Base-by-base conservation (phyloP, 192 early-diverging fungal species). In the Phlyctochytrium planicorne region DNA sequence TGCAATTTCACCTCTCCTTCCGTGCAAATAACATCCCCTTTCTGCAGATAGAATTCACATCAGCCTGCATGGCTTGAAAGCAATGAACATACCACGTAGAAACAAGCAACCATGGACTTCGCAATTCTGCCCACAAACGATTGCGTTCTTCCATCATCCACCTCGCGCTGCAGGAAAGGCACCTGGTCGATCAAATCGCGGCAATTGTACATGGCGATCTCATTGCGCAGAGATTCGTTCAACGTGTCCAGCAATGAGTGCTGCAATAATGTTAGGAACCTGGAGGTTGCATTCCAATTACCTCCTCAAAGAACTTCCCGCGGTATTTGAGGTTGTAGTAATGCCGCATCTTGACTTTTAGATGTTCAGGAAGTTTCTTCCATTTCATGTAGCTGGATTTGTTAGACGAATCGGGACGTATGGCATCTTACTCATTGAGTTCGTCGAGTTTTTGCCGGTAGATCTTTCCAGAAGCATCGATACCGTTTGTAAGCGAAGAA, bases 371-470 rank as follows among this genome's bases (percentile, higher is more conserved):
- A 0, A 75, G n/a, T 4, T 66, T 27, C 32, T 75, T 75, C 30
- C 27, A 61, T n/a, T 65, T 69, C 72, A 75, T 73, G 35, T 75
- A 75, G 14, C 40, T 47, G n/a, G n/a, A n/a, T n/a, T n/a, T n/a
- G n/a, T n/a, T n/a, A n/a, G n/a, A n/a, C n/a, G n/a, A n/a, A n/a
- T n/a, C n/a, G n/a, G n/a, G 20, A 47, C 6, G 20, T 47, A 47
- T 47, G 40, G 6, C 20, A 47, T n/a, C 40, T 47, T 20, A 47
- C 40, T 75, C 73, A 1, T 61, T 35, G 3, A 75, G 57, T 68
- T 75, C 73, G 32, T 75, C 73, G 35, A 75, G 34, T 70, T 75
- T 75, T 67, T 75, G 61, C 12, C 68, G 53, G 33, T 74, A 71
- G 1, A 71, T 31, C 1, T 53, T 59, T 3, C 65, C 66, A 24